These are phyloP conservation scores for Oryza nivara DNA, from an alignment of 176 grass and related monocot genomes.

Conservation along the genomic window DNA sequence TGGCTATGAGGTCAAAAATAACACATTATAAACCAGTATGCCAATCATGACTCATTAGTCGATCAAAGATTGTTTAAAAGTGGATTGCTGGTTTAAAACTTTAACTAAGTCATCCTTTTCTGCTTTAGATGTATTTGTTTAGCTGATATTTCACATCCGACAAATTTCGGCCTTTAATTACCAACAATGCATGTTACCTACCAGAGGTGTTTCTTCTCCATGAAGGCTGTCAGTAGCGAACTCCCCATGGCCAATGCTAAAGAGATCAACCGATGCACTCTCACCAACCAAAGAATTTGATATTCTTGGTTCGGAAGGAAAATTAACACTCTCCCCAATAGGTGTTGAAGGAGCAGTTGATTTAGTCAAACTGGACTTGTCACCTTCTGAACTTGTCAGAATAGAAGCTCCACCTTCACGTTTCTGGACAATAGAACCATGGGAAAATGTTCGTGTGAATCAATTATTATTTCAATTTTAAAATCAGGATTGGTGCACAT, in stretches of 20 bases:
- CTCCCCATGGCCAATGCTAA: conserved; percentile 65
- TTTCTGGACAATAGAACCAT: conserved; percentile 52
- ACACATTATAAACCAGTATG: neutral
- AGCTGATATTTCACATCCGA: neutral
- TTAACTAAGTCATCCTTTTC: neutral
- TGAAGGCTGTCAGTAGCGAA: conserved; percentile 63
- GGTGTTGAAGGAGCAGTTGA: conserved; percentile 80
- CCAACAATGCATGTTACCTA: conserved; percentile 45
- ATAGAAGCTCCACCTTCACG: conserved; percentile 66
- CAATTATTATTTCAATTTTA: conserved; percentile 21
- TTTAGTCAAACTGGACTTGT: conserved; percentile 85
- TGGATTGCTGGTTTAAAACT: neutral
- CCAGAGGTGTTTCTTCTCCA: conserved; percentile 64
- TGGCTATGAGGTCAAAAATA: neutral
- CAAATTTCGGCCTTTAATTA: conserved; percentile 26
- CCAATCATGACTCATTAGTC: conserved; percentile 12
- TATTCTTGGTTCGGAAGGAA: conserved; percentile 65
- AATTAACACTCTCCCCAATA: conserved; percentile 81
- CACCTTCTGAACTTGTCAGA: conserved; percentile 80
- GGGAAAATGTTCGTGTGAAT: conserved; percentile 2
- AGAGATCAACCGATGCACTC: conserved; percentile 67
- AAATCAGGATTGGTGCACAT: neutral
- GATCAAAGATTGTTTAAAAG: neutral
- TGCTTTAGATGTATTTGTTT: conserved; percentile 9
- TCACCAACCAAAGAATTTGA: conserved; percentile 78